Conservation (phyloP, 2,329 filamentous ascomycete species). For the Colletotrichum nymphaeae region DNA sequence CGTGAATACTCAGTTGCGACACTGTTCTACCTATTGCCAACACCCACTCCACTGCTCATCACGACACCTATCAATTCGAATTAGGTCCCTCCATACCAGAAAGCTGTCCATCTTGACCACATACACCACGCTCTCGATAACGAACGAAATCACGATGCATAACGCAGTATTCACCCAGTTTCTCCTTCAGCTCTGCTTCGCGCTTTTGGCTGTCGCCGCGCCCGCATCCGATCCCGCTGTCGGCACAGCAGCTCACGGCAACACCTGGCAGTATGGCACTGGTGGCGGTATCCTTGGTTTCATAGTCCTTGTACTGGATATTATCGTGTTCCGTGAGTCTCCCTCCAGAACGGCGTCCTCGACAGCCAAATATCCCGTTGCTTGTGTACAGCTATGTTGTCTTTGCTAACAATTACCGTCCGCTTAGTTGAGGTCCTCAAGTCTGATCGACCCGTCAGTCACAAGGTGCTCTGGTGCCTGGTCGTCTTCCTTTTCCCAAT, state of each 20-base stretch:
- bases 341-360: background rate
- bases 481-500: conserved; percentile 75
- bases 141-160: conserved; percentile 2
- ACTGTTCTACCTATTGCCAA: background rate
- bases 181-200: conserved; percentile 64
- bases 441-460: conserved; percentile 66
- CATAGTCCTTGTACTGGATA: conserved; percentile 70
- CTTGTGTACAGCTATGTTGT: no score
- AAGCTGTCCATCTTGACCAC: background rate
- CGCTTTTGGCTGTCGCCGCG: conserved; percentile 61
- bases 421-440: conserved; percentile 71
- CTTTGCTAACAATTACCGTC: conserved; percentile 27
- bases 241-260: conserved; percentile 47
- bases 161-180: conserved; percentile 46
- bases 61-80: background rate
- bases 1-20: no score
- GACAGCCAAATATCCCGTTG: background rate
- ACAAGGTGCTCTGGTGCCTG: conserved; percentile 72
- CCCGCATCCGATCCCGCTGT: conserved; percentile 60
- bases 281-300: conserved; percentile 72
- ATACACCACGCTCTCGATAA: background rate
- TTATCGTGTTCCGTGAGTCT: conserved; percentile 70
- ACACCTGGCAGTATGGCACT: conserved; percentile 68
- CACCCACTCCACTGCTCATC: background rate
- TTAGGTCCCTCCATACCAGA: background rate